These are phyloP conservation scores for Nephelium lappaceum DNA, from an alignment of 345 rosid genomes.

Conservation along the genomic window DNA sequence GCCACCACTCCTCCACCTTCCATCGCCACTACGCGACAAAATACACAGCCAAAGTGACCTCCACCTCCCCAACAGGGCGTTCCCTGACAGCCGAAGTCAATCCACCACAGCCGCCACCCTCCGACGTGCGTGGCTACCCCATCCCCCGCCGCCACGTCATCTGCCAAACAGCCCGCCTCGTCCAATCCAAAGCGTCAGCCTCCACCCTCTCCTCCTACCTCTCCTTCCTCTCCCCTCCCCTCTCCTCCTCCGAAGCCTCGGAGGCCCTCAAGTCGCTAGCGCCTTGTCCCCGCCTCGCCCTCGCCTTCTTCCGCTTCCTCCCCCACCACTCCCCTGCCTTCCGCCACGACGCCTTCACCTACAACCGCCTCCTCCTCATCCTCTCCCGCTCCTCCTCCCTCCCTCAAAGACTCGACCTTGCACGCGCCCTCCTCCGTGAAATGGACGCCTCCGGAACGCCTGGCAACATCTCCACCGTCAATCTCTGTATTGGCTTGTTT, in stretches of 20 bases:
- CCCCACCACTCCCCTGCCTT: constrained; percentile 57
- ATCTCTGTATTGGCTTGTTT: constrained; percentile 72
- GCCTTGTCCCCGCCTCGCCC: constrained; percentile 60
- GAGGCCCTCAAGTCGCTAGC: constrained; percentile 76
- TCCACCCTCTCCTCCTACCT: constrained; percentile 53
- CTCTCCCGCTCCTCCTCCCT: constrained; percentile 64
- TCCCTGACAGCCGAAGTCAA: constrained; percentile 74
- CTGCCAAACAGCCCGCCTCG: constrained; percentile 69
- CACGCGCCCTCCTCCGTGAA: constrained; percentile 48
- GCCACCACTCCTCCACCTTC: background rate
- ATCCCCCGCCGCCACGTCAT: constrained; percentile 77
- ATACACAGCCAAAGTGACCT: constrained; percentile 75
- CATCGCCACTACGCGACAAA: constrained; percentile 67
- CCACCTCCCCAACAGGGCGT: constrained; percentile 78
- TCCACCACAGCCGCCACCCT: constrained; percentile 50
- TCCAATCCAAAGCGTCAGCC: constrained; percentile 25
- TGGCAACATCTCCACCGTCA: constrained; percentile 79
- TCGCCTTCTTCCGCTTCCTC: constrained; percentile 59
- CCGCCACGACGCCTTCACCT: constrained; percentile 62
- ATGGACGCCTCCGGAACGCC: constrained; percentile 56
- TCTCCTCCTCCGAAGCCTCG: constrained; percentile 79
- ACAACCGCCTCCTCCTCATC: constrained; percentile 67
- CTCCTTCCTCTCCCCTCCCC: constrained; percentile 58
- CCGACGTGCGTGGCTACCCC: constrained; percentile 75
- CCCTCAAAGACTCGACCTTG: constrained; percentile 46